Base-by-base conservation (phyloP, 192 early-diverging fungal genomes). In the Linnemannia exigua region DNA sequence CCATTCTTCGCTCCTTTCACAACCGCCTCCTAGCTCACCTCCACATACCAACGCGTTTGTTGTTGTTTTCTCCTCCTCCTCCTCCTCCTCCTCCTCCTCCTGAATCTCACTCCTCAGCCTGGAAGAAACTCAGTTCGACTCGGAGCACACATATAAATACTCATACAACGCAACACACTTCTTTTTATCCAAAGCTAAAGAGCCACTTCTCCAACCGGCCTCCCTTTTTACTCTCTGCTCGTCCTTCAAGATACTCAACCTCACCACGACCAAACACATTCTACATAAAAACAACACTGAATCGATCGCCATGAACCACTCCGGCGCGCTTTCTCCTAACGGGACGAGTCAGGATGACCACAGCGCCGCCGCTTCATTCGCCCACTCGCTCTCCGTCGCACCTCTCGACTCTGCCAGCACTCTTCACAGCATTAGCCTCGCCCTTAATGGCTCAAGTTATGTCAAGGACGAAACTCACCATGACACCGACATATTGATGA, bases 331-430 rank as follows among this genome's bases (percentile, higher is more conserved):
- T 72, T 66, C 74, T 50, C 76, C 22, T 22, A 77, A 54, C 50
- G 72, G 33, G 38, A 41, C 63, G 41, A 47, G 31, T 28, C 76
- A 79, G 44, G 82, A 84, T 35, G 82, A 79, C 41, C 14, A 54
- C 48, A 51, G 67, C 28, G 52, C 73, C 25, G 48, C 75, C 46
- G 69, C 75, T 31, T 79, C 83, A 1, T 79, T 85, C 44, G 77
- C 74, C 1, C 83, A 76, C 67, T 85, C 83, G 17, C 83, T 79
- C 37, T 75, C 83, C 11, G 72, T 70, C 15, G 83, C 82, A 7
- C 82, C 82, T 1, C 25, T 79, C 46, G 71, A 78, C 48, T 47
- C 58, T 19, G 69, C 74, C 25, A 76, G 36, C 35, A 70, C 74
- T 52, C 33, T 75, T 14, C 74, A 76, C 48, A 82, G 67, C 36